Evolutionary conservation across 352 stramenopile species (phyloP).

Genomic region (Pythium rishiriense): DNA sequence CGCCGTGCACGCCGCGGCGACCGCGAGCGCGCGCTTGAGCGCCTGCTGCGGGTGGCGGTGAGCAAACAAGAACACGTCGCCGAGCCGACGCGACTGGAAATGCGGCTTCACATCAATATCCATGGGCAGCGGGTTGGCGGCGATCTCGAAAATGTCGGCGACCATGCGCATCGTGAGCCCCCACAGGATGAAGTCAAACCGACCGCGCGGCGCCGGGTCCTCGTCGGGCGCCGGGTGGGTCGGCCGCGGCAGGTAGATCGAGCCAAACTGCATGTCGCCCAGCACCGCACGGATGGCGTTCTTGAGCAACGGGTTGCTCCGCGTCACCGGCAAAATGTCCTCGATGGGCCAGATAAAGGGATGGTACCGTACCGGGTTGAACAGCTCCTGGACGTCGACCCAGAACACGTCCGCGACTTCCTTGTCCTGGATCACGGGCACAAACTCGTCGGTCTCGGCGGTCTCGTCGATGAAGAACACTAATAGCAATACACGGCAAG

Average conservation of each 20-base stretch:
- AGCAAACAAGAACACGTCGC: slow-evolving; percentile 50
- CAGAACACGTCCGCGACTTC: slow-evolving; percentile 84
- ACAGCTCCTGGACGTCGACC: slow-evolving; percentile 81
- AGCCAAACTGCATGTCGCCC: slow-evolving; percentile 62
- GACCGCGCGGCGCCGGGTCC: slow-evolving; percentile 40
- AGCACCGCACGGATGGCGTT: slow-evolving; percentile 37
- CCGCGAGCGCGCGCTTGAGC: slow-evolving; percentile 40
- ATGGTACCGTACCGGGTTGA: slow-evolving; percentile 56
- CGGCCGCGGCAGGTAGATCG: slow-evolving; percentile 77
- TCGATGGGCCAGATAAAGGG: slow-evolving; percentile 58
- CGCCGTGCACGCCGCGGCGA: slow-evolving; percentile 46
- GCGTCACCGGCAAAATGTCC: slow-evolving; percentile 50
- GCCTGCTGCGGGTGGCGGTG: slow-evolving; percentile 55
- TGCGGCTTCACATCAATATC: slow-evolving; percentile 43
- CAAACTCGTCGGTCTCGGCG: slow-evolving; percentile 47
- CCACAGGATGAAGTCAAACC: slow-evolving; percentile 84
- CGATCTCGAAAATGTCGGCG: slow-evolving; percentile 46
- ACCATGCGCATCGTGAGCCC: slow-evolving; percentile 78
- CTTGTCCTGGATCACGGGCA: slow-evolving; percentile 50
- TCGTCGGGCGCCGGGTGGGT: slow-evolving; percentile 38
- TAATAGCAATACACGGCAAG: slow-evolving; percentile 26
- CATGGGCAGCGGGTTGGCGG: slow-evolving; percentile 48
- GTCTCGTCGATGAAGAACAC: slow-evolving; percentile 74
- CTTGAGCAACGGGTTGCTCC: slow-evolving; percentile 35
- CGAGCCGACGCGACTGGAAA: slow-evolving; percentile 57